phyloP scores from a whole-genome alignment of 2,329 filamentous ascomycete species.

The Thelonectria discophora region DNA sequence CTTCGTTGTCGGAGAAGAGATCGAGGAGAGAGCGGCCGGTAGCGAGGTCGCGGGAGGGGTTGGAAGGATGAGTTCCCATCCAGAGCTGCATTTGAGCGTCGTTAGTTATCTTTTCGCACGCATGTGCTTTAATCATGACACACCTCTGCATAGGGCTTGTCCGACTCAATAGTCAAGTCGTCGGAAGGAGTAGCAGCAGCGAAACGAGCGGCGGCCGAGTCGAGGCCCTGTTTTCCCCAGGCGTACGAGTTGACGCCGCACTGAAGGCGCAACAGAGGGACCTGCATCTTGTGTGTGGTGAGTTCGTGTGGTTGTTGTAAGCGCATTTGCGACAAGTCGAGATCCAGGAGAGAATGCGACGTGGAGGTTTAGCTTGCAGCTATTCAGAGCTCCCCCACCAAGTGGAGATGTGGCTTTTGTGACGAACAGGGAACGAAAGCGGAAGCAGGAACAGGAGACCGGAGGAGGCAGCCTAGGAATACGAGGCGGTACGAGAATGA shows the following conservation, averaged over 20 bases:
- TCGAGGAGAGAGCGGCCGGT: conserved; percentile 89
- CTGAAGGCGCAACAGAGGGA: conserved; percentile 85
- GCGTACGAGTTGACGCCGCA: conserved; percentile 98
- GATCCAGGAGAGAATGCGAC: conserved; percentile 17
- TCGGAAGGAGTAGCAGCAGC: conserved; percentile 83
- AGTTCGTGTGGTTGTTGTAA: conserved; percentile 4
- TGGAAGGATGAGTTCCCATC: conserved; percentile 98
- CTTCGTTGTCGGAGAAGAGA: conserved; percentile 85
- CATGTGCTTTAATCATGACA: background rate
- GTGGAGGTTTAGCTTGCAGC: conserved; percentile 1
- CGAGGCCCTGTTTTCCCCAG: conserved; percentile 93
- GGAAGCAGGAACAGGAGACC: background rate
- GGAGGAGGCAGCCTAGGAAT: background rate
- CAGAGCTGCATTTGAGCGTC: conserved; percentile 71
- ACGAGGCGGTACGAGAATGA: background rate
- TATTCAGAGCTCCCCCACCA: conserved; percentile 5
- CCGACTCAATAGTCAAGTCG: conserved; percentile 79
- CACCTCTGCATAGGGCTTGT: conserved; percentile 93
- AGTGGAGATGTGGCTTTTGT: conserved; percentile 15
- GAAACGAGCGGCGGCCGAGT: conserved; percentile 89
- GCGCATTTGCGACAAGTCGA: conserved; percentile 3
- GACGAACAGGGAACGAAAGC: conserved; percentile 16
- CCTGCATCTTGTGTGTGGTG: conserved; percentile 61
- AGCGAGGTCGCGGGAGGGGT: conserved; percentile 87
- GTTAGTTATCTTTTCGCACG: background rate